A percentile compares a stretch with the other conserved stretches of the same genome.
Conservation (phyloP, 805 yeast species). For the Candida easanensis region DNA sequence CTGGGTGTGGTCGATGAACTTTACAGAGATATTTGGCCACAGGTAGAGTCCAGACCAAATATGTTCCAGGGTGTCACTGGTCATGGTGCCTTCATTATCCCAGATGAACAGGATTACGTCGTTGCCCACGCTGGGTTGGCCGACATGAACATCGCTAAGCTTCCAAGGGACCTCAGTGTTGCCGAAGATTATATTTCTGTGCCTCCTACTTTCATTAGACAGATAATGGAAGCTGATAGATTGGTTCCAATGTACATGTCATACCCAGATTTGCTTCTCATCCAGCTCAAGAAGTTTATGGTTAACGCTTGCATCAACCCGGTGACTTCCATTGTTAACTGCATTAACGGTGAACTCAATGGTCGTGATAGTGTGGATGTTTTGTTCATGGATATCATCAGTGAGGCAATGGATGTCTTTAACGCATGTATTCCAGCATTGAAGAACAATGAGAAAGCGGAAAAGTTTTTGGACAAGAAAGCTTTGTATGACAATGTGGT, state of each 20-base stretch:
- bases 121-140: conserved; percentile 73
- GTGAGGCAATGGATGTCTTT: conserved; percentile 33
- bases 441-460: conserved; percentile 22
- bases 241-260: conserved; percentile 34
- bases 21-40: conserved; percentile 53
- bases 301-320: conserved; percentile 86
- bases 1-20: conserved; percentile 72
- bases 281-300: conserved; percentile 73
- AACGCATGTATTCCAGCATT: conserved; percentile 30
- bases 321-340: conserved; percentile 71
- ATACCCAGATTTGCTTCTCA: conserved; percentile 46
- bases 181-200: conserved; percentile 7
- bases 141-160: conserved; percentile 51
- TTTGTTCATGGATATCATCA: conserved; percentile 32
- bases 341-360: conserved; percentile 75
- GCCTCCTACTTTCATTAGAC: conserved; percentile 23
- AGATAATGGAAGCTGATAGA: conserved; percentile 28
- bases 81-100: conserved; percentile 70
- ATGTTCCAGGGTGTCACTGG: conserved; percentile 75
- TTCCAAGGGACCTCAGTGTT: conserved; percentile 41
- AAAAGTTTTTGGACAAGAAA: conserved; percentile 26
- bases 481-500: conserved; percentile 37
- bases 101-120: conserved; percentile 25
- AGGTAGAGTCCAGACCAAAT: conserved; percentile 44
- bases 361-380: conserved; percentile 39